Conservation (phyloP, 2,329 filamentous ascomycete genomes). For the Fusarium sp. region DNA sequence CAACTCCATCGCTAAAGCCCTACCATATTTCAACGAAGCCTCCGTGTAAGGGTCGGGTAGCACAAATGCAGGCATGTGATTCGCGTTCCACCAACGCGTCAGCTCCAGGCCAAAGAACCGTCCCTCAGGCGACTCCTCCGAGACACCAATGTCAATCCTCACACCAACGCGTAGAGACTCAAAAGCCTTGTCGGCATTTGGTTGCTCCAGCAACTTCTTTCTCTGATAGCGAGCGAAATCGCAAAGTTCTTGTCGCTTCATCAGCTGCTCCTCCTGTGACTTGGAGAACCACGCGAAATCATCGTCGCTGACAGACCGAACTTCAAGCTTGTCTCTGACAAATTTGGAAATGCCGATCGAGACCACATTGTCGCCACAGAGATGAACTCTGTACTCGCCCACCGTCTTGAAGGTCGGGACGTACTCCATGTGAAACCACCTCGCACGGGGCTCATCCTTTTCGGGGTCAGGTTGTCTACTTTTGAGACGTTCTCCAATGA, state of each 20-base stretch:
- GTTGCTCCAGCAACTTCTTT: not conserved
- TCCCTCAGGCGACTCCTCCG: not conserved
- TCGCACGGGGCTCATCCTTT: not conserved
- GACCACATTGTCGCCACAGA: not conserved
- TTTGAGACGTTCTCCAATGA: not conserved
- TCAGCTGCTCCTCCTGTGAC: not conserved
- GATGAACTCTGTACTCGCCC: not conserved
- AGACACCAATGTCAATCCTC: not conserved
- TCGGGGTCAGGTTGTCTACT: not conserved
- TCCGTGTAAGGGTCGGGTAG: not conserved
- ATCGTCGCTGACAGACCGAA: not conserved
- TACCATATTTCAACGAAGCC: not conserved
- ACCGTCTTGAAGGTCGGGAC: not conserved
- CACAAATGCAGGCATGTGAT: not conserved
- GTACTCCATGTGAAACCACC: not conserved
- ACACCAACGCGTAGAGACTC: not conserved
- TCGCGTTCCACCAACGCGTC: not conserved
- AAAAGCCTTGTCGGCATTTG: not conserved
- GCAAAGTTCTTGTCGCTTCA: not conserved
- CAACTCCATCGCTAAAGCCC: not conserved
- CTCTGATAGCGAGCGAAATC: not conserved
- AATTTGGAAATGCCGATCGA: not conserved
- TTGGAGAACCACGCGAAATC: not conserved
- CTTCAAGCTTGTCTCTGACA: not conserved
- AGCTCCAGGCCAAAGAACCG: conserved; percentile 1